A percentile compares a stretch with the other conserved stretches of the same genome.
Evolutionary conservation across 345 rosid species (phyloP).

Genomic region (Populus simonii): DNA sequence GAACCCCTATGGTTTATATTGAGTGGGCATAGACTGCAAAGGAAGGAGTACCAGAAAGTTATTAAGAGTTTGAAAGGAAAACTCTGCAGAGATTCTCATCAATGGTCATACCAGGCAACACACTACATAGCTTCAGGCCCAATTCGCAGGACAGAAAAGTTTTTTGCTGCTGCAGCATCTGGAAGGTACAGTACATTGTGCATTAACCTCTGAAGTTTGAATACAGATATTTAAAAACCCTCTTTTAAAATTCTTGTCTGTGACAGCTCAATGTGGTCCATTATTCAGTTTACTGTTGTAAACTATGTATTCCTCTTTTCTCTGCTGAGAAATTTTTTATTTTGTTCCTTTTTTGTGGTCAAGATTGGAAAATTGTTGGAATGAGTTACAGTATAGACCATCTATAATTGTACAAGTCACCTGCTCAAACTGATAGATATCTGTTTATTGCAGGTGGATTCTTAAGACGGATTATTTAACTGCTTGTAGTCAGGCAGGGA

Average conservation of each 20-base stretch:
- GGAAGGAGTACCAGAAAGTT: conserved; percentile 69
- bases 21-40: conserved; percentile 66
- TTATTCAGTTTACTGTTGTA: not conserved
- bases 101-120: conserved; percentile 96
- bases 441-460: conserved; percentile 74
- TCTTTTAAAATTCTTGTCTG: not conserved
- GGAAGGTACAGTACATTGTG: conserved; percentile 32
- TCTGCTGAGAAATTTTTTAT: not conserved
- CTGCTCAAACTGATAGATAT: not conserved
- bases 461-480: conserved; percentile 71
- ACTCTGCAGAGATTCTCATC: conserved; percentile 84
- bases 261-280: not conserved
- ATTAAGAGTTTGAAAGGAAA: conserved; percentile 67
- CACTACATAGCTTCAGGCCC: conserved; percentile 74
- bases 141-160: conserved; percentile 80
- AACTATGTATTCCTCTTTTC: not conserved
- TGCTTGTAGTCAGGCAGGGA: conserved; percentile 71
- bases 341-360: not conserved
- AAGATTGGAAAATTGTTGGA: not conserved
- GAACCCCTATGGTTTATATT: conserved; percentile 61
- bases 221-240: not conserved
- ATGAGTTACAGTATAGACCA: not conserved
- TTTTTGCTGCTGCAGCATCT: conserved; percentile 44
- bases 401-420: not conserved
- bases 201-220: conserved; percentile 12